Evolutionary conservation across 75 land plant species (phyloP), one percentile per base, ranked within the genome.

Genomic region (Gnetum montanum): DNA sequence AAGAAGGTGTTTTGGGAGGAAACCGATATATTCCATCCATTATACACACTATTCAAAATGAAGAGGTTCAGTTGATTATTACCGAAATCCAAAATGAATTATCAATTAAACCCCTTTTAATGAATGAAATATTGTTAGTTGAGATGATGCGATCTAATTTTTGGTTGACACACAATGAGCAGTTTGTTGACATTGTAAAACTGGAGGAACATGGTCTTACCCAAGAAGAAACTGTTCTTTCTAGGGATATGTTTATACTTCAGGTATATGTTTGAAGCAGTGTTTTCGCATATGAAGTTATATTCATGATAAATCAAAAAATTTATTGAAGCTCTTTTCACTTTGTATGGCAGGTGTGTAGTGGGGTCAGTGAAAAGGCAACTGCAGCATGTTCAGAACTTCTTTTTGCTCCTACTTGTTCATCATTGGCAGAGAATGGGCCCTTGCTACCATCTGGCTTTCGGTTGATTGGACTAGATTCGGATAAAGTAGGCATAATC

Each of bases 1-100:
- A 77, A 35, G 23, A 3, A 3, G 16, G 44, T 35, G 76, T 75
- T 25, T 64, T 77, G 27, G 64, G 69, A 0, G 65, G 75, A 33
- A 51, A 64, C 41, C 93, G 84, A 51, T 70, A 81, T 26, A 78
- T 78, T 29, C 58, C 81, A 24, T 84, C 90, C 55, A 76, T 90
- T 27, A 86, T 82, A 7, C 83, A 85, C 38, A 82, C 90, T 29
- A 66, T 81, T 12, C 85, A 77, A 45, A 43, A 71, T 50, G 85
- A 85, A 60, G 85, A 84, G 78, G 88, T 80, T 36, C n/a, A n/a
- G n/a, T n/a, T n/a, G n/a, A n/a, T n/a, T n/a, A n/a, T n/a, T n/a
- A n/a, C n/a, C n/a, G n/a, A n/a, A n/a, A n/a, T n/a, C n/a, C n/a
- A n/a, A n/a, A n/a, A n/a, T n/a, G n/a, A n/a, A n/a, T n/a, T n/a